Evolutionary conservation across 495 filamentous ascomycete species (phyloP).

Genomic region (Xylaria intraflava): DNA sequence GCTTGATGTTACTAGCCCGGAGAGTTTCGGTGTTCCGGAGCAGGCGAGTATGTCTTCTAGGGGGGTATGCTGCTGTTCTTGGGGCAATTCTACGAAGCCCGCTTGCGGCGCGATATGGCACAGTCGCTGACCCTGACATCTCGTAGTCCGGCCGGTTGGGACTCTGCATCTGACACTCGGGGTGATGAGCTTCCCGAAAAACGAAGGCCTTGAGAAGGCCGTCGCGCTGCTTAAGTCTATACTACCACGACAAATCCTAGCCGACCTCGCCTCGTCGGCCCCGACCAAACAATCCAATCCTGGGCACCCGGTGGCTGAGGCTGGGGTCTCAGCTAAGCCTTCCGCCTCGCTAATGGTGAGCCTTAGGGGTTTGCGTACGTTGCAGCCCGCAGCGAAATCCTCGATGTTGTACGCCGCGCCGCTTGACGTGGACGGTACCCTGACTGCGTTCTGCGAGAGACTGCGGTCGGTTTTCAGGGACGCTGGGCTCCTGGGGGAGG

Average conservation of each 20-base stretch:
- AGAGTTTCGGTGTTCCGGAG: conserved; percentile 39
- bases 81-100: too few species aligned
- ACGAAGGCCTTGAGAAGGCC: conserved; percentile 53
- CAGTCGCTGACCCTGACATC: not conserved
- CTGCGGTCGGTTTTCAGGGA: conserved; percentile 56
- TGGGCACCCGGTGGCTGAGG: not conserved
- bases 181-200: conserved; percentile 67
- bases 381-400: conserved; percentile 35
- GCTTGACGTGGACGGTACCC: conserved; percentile 45
- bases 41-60: conserved; percentile 36
- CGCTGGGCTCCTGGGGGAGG: conserved; percentile 53
- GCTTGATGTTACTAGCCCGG: conserved; percentile 40
- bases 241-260: conserved; percentile 47
- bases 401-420: conserved; percentile 45
- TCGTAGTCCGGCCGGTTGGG: conserved; percentile 61
- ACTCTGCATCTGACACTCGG: conserved; percentile 83
- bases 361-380: conserved; percentile 40
- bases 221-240: conserved; percentile 48
- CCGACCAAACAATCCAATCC: conserved; percentile 1
- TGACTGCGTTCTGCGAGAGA: conserved; percentile 57
- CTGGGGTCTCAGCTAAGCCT: conserved; percentile 3
- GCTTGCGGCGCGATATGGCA: too few species aligned
- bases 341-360: conserved; percentile 28
- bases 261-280: conserved; percentile 13
- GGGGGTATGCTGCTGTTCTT: too few species aligned